Base-by-base conservation (phyloP, 2,329 filamentous ascomycete species). In the Pseudocercospora ulei region DNA sequence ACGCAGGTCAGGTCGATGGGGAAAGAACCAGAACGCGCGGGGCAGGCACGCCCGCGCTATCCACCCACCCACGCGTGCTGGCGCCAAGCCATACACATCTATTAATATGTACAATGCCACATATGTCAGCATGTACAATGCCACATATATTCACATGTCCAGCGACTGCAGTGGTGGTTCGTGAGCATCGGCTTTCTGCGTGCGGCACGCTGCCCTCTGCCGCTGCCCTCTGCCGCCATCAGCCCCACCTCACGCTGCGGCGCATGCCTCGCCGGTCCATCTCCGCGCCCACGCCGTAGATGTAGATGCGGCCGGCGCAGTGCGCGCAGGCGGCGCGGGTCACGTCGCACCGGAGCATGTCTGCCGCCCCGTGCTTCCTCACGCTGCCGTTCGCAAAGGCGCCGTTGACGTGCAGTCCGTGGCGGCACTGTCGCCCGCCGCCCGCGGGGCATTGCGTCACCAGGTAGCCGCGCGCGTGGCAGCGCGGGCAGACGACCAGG, bases 181-280 rank as follows among this genome's bases (percentile, higher is more conserved):
- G n/a, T n/a, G n/a, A n/a, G n/a, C n/a, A n/a, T n/a, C n/a, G n/a
- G n/a, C n/a, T n/a, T n/a, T n/a, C n/a, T n/a, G n/a, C n/a, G n/a
- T n/a, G n/a, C n/a, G n/a, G n/a, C n/a, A n/a, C n/a, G n/a, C n/a
- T 7, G 6, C 8, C 24, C 4, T 11, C 8, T 26, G 24, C 24
- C 24, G 12, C 24, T n/a, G 8, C 24, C 8, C 11, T 13, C 9
- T 17, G 14, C 14, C 13, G 8, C 18, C 14, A 33, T 5, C 17
- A 12, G 18, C 30, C 14, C 30, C 30, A 33, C 16, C 30, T 18
- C n/a, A 33, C 30, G n/a, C 30, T 33, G 3, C 18, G 16, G 14
- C 7, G 6, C 36, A 25, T 36, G 13, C 25, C 30, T 5, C 17
- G 7, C 9, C 17, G 8, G n/a, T 33, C 30, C 30, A 33, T 33